A percentile compares a stretch with the other conserved stretches of the same genome.
phyloP scores from a whole-genome alignment of 805 yeast species.

The Pichia pseudocactophila region DNA sequence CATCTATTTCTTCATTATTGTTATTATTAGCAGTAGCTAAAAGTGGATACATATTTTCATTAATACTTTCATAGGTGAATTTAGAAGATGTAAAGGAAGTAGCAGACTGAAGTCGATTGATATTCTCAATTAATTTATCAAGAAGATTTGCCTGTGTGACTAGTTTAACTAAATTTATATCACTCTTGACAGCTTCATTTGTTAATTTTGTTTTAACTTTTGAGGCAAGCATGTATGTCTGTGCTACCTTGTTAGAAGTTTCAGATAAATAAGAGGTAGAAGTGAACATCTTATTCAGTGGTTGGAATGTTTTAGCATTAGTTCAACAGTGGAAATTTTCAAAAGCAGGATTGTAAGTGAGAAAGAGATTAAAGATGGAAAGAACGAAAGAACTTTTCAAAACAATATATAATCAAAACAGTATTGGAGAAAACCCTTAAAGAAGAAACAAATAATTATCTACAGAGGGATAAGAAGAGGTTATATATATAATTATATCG shows the following conservation, averaged over 20 bases:
- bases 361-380: too few species aligned
- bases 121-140: slow-evolving; percentile 47
- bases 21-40: background rate
- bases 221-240: slow-evolving; percentile 54
- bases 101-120: slow-evolving; percentile 42
- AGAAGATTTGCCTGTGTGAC: slow-evolving; percentile 48
- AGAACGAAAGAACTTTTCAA: too few species aligned
- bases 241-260: slow-evolving; percentile 5
- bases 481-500: too few species aligned
- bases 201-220: slow-evolving; percentile 57
- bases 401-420: too few species aligned
- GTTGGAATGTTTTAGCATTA: background rate
- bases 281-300: background rate
- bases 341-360: too few species aligned
- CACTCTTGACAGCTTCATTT: slow-evolving; percentile 48
- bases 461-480: too few species aligned
- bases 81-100: slow-evolving; percentile 23
- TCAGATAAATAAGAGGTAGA: slow-evolving; percentile 1
- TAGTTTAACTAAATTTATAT: slow-evolving; percentile 46
- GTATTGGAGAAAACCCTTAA: too few species aligned
- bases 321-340: too few species aligned
- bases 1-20: slow-evolving; percentile 3
- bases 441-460: too few species aligned
- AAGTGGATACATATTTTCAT: slow-evolving; percentile 4
- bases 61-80: slow-evolving; percentile 14